phyloP scores from a whole-genome alignment of 2,329 filamentous ascomycete species.

The Penicillium digitatum region DNA sequence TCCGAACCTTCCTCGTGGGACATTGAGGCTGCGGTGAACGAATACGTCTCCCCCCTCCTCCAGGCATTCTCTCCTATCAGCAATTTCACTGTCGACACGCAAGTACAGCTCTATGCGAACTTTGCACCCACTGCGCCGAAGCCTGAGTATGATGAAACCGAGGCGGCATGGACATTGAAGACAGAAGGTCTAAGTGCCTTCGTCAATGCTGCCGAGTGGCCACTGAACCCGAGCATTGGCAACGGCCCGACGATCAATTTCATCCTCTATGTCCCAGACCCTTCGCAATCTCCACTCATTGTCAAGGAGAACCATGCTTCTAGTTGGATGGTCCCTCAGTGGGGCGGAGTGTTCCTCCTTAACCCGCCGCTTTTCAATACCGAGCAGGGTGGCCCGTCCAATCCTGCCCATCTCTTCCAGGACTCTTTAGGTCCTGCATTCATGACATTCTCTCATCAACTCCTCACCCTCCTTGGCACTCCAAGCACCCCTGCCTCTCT shows the following conservation, averaged over 20 bases:
- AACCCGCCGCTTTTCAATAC: slow-evolving; percentile 47
- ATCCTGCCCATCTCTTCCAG: slow-evolving; percentile 53
- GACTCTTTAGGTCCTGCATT: slow-evolving; percentile 73
- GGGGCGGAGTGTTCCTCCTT: slow-evolving; percentile 75
- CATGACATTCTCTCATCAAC: slow-evolving; percentile 84
- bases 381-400: slow-evolving; percentile 32
- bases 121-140: slow-evolving; percentile 60
- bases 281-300: slow-evolving; percentile 57
- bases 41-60: slow-evolving; percentile 78
- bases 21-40: slow-evolving; percentile 72
- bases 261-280: slow-evolving; percentile 79
- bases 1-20: slow-evolving; percentile 83
- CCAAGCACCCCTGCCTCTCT: slow-evolving; percentile 74
- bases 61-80: slow-evolving; percentile 76
- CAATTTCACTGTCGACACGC: slow-evolving; percentile 93
- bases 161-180: slow-evolving; percentile 64
- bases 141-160: slow-evolving; percentile 52
- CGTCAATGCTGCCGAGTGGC: slow-evolving; percentile 98
- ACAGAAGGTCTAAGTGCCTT: slow-evolving; percentile 90
- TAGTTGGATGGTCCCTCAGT: slow-evolving; percentile 94
- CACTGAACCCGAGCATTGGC: slow-evolving; percentile 87
- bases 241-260: slow-evolving; percentile 94
- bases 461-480: slow-evolving; percentile 81
- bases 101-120: slow-evolving; percentile 86
- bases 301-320: slow-evolving; percentile 60